Evolutionary conservation across 352 stramenopile genomes (phyloP).

Genomic region (Globisporangium camurandrum): DNA sequence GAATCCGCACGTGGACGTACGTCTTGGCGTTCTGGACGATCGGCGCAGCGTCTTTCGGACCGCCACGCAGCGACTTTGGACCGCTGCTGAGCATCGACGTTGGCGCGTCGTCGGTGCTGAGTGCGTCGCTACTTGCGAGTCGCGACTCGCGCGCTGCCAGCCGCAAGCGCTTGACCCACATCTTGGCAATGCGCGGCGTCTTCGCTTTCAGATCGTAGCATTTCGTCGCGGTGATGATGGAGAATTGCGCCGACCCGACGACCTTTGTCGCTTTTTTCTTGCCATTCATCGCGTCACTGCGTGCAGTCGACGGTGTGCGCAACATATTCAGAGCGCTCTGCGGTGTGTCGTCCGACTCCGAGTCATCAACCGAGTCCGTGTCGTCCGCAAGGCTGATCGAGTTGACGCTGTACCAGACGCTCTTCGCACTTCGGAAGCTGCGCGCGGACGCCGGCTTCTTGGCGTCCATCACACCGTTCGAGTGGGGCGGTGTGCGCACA

Average conservation of each 20-base stretch:
- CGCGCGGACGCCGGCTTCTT: slow-evolving; percentile 15
- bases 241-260: slow-evolving; percentile 71
- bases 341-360: slow-evolving; percentile 43
- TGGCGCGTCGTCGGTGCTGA: slow-evolving; percentile 14
- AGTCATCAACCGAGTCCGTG: slow-evolving; percentile 44
- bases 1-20: slow-evolving; percentile 79
- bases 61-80: slow-evolving; percentile 20
- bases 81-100: slow-evolving; percentile 18
- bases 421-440: slow-evolving; percentile 74
- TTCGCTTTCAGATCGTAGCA: slow-evolving; percentile 83
- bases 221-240: slow-evolving; percentile 81
- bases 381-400: slow-evolving; percentile 69
- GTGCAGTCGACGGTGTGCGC: slow-evolving; percentile 14
- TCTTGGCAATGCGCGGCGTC: slow-evolving; percentile 53
- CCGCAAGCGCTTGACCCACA: slow-evolving; percentile 64
- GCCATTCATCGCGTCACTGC: background rate
- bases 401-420: slow-evolving; percentile 72
- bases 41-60: slow-evolving; percentile 28
- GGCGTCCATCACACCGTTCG: slow-evolving; percentile 2
- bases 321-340: slow-evolving; percentile 11
- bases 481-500: slow-evolving; percentile 24
- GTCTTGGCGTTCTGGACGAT: slow-evolving; percentile 76
- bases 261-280: slow-evolving; percentile 4
- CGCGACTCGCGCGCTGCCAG: slow-evolving; percentile 36
- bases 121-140: background rate